A percentile compares a stretch with the other conserved stretches of the same genome.
phyloP scores from a whole-genome alignment of 441 rosid genomes.

The Corymbia calophylla region DNA sequence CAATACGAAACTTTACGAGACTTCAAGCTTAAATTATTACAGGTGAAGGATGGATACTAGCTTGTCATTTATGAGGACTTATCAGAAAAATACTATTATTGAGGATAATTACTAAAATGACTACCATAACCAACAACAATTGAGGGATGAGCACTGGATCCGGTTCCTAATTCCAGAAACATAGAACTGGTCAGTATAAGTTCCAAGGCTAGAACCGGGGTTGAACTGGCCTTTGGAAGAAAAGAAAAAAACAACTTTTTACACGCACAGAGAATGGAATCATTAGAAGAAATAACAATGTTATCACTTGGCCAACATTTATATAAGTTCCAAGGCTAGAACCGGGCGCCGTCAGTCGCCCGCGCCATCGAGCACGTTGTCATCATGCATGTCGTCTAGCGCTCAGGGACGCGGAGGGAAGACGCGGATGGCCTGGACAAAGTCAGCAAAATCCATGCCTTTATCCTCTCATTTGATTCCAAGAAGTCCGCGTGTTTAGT shows the following conservation, averaged over 20 bases:
- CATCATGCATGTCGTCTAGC: too few relatives aligned
- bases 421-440: too few relatives aligned
- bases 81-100: neutral
- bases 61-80: neutral
- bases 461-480: too few relatives aligned
- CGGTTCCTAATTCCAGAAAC: neutral
- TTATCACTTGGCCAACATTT: neutral
- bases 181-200: accelerated
- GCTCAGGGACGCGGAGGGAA: too few relatives aligned
- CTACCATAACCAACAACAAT: neutral
- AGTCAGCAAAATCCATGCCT: too few relatives aligned
- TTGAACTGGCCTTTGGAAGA: neutral
- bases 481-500: too few relatives aligned
- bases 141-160: neutral
- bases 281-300: too few relatives aligned
- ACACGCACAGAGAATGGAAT: neutral
- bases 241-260: neutral
- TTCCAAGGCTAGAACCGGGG: accelerated
- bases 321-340: too few relatives aligned
- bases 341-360: neutral
- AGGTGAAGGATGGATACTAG: neutral
- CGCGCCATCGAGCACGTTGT: neutral
- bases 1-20: neutral
- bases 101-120: neutral
- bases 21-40: neutral